phyloP scores from a whole-genome alignment of 1,284 basidiomycete genomes.

The Blastosporella zonata region DNA sequence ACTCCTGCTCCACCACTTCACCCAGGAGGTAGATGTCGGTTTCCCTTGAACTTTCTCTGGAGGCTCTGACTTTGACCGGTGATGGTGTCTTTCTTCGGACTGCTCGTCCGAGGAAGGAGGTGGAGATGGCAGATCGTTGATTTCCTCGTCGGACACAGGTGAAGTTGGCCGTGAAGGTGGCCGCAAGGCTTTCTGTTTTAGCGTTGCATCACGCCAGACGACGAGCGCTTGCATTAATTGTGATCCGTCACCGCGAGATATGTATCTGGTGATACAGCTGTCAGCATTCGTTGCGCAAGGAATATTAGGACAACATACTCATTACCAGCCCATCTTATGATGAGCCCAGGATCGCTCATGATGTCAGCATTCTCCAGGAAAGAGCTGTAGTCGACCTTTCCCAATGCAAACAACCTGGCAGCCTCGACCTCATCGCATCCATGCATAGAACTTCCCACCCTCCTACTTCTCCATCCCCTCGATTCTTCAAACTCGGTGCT shows the following conservation, averaged over 20 bases:
- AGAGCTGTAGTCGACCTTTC: slow-evolving; percentile 50
- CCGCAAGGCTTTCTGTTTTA: slow-evolving; percentile 31
- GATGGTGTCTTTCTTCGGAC: slow-evolving; percentile 19
- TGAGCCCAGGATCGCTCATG: slow-evolving; percentile 54
- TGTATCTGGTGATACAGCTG: slow-evolving; percentile 43
- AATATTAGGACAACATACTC: slow-evolving; percentile 39
- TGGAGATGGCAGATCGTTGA: slow-evolving; percentile 7
- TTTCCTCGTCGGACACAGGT: slow-evolving; percentile 31
- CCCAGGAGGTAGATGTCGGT: slow-evolving; percentile 68
- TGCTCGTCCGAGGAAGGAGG: slow-evolving; percentile 20
- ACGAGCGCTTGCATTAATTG: slow-evolving; percentile 64
- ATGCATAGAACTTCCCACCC: slow-evolving; percentile 29
- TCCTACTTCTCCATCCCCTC: slow-evolving; percentile 23
- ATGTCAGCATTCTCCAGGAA: slow-evolving; percentile 57
- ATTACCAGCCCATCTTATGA: slow-evolving; percentile 63
- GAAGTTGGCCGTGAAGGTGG: slow-evolving; percentile 30
- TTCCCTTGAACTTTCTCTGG: slow-evolving; percentile 33
- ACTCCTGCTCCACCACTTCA: slow-evolving; percentile 72
- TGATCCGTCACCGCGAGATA: slow-evolving; percentile 59
- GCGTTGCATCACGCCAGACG: slow-evolving; percentile 55
- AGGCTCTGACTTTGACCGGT: slow-evolving; percentile 41
- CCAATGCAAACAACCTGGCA: slow-evolving; percentile 49
- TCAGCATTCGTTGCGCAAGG: not conserved
- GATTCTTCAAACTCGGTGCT: slow-evolving; percentile 13
- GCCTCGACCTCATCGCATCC: slow-evolving; percentile 48